Evolutionary conservation across 2,329 filamentous ascomycete genomes (phyloP).

Genomic region (Apiospora aurea): DNA sequence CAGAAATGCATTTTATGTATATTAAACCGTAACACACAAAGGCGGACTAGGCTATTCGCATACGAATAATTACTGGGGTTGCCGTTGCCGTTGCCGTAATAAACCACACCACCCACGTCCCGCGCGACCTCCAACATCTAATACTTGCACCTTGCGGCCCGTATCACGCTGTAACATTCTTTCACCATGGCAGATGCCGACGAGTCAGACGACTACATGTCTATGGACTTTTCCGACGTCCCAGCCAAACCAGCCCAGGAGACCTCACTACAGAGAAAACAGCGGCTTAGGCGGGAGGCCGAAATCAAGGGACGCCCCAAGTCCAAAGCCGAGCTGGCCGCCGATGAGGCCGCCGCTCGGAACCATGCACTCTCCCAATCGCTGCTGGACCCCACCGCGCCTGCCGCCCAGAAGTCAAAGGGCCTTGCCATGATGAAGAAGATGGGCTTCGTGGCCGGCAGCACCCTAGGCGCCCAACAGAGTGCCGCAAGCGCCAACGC

Average conservation of each 20-base stretch:
- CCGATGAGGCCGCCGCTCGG: conserved; percentile 73
- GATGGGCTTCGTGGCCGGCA: conserved; percentile 85
- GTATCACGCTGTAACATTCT: background rate
- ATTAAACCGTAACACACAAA: too few relatives aligned
- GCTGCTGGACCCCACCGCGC: conserved; percentile 61
- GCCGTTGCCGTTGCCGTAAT: too few relatives aligned
- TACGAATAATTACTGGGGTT: too few relatives aligned
- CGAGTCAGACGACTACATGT: conserved; percentile 95
- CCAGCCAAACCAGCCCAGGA: conserved; percentile 61
- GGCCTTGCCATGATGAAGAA: conserved; percentile 96
- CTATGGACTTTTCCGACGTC: conserved; percentile 82
- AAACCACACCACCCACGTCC: background rate
- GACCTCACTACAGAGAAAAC: conserved; percentile 61
- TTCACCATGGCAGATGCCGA: conserved; percentile 36
- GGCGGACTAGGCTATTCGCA: too few relatives aligned
- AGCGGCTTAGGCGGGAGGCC: conserved; percentile 65
- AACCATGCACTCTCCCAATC: conserved; percentile 80
- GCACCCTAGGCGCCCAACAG: conserved; percentile 72
- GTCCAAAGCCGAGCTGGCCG: conserved; percentile 84
- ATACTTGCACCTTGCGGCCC: background rate
- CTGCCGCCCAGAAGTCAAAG: conserved; percentile 72
- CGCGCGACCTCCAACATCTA: background rate
- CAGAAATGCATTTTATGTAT: too few relatives aligned
- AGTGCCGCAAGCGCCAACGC: conserved; percentile 46
- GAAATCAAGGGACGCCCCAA: conserved; percentile 73